These are phyloP conservation scores for Lycium ferocissimum DNA, from an alignment of 257 asterid genomes.

Conservation along the genomic window DNA sequence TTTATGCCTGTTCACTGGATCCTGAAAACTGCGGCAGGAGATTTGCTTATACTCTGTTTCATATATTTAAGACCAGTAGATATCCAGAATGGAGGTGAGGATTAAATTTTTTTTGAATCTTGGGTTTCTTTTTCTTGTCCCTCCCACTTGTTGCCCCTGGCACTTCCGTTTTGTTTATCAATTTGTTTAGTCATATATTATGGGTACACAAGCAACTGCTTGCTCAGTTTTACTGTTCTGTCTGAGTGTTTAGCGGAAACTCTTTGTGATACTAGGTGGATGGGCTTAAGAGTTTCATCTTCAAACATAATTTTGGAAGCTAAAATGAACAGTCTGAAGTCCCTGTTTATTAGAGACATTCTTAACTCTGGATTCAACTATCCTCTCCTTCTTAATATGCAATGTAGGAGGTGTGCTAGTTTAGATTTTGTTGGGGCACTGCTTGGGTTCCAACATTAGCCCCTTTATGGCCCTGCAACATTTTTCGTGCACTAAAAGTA, in stretches of 20 bases:
- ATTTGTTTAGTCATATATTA: background rate
- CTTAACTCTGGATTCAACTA: background rate
- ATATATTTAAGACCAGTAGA: conserved; percentile 57
- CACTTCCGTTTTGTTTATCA: background rate
- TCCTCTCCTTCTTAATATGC: conserved; percentile 19
- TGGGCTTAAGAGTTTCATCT: background rate
- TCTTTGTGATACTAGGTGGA: background rate
- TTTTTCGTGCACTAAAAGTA: background rate
- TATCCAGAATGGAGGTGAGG: conserved; percentile 74
- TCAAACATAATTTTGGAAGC: conserved; percentile 18
- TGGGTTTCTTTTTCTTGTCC: background rate
- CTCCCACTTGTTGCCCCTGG: background rate
- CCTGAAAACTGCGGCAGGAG: conserved; percentile 78
- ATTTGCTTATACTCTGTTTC: conserved; percentile 58
- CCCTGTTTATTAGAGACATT: background rate
- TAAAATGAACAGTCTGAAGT: conserved; percentile 1
- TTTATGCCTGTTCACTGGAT: conserved; percentile 95
- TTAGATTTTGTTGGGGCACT: conserved; percentile 12
- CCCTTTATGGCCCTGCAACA: background rate
- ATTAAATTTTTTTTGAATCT: background rate
- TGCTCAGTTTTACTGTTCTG: conserved; percentile 5
- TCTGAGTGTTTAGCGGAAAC: background rate
- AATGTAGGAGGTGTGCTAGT: background rate
- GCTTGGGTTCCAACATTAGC: background rate
- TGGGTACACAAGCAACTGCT: background rate